These are phyloP conservation scores for Alloteropsis semialata DNA, from an alignment of 176 grass and related monocot genomes.

Conservation along the genomic window DNA sequence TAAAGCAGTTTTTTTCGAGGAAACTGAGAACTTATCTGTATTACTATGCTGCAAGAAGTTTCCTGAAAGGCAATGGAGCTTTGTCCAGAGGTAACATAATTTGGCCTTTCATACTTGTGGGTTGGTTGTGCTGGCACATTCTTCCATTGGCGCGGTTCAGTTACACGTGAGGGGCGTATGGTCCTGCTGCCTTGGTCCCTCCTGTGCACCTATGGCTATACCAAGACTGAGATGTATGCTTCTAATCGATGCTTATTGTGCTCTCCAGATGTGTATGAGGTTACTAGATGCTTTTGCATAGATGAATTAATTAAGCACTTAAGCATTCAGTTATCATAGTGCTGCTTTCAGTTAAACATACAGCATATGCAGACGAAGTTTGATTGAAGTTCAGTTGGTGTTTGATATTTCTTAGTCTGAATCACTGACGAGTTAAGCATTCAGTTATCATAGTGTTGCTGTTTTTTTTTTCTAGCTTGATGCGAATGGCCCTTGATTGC, in stretches of 20 bases:
- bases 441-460: neutral
- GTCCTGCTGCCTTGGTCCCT: constrained; percentile 9
- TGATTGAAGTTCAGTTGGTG: neutral
- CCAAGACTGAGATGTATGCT: neutral
- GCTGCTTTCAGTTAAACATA: neutral
- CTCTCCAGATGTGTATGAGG: neutral
- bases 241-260: constrained; percentile 15
- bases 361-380: neutral
- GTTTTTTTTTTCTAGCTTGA: neutral
- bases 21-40: neutral
- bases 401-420: neutral
- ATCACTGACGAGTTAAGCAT: neutral
- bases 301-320: neutral
- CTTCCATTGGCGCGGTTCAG: neutral
- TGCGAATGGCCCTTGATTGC: neutral
- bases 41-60: neutral
- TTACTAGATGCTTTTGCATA: neutral
- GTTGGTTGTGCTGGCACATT: constrained; percentile 29
- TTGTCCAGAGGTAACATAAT: constrained; percentile 2
- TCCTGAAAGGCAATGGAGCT: constrained; percentile 19
- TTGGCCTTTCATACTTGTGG: constrained; percentile 16
- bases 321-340: neutral
- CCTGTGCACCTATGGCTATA: neutral
- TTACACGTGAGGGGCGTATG: neutral
- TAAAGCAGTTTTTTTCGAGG: neutral